phyloP scores from a whole-genome alignment of 1,284 basidiomycete genomes.

The Tetrapyrgos nigripes region DNA sequence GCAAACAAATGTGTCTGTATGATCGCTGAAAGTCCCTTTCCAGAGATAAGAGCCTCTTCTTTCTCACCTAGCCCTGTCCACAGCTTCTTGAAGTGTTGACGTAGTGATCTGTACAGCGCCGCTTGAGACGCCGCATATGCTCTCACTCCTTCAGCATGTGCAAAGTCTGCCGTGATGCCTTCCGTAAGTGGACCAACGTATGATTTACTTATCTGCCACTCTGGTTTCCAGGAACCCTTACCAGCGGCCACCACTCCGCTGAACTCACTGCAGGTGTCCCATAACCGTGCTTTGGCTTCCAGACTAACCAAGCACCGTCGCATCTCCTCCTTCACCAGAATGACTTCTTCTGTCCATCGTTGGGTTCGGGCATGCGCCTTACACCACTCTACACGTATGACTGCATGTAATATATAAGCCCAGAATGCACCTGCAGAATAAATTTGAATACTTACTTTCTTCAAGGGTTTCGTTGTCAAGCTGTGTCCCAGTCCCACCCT shows the following conservation, averaged over 20 bases:
- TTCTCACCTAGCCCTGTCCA: too few relatives aligned
- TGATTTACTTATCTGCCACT: too few relatives aligned
- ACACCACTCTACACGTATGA: slow-evolving; percentile 15
- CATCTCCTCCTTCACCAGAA: slow-evolving; percentile 24
- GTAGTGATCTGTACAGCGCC: too few relatives aligned
- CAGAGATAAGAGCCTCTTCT: too few relatives aligned
- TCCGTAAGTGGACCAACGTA: too few relatives aligned
- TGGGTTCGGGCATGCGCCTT: slow-evolving; percentile 11
- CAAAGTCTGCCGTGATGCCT: too few relatives aligned
- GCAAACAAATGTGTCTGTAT: too few relatives aligned
- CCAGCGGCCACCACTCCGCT: background rate
- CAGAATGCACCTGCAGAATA: background rate
- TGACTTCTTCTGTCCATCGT: slow-evolving; percentile 24
- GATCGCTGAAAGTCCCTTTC: too few relatives aligned
- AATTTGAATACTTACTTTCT: background rate
- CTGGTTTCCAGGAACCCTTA: background rate
- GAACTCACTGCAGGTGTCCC: background rate
- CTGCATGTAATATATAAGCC: slow-evolving; percentile 3
- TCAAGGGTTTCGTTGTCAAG: background rate
- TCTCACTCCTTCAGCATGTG: too few relatives aligned
- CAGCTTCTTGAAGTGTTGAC: too few relatives aligned
- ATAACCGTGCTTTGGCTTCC: background rate
- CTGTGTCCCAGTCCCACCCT: too few relatives aligned
- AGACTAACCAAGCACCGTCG: slow-evolving; percentile 1
- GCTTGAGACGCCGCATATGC: too few relatives aligned